Base-by-base conservation (phyloP, 2,329 filamentous ascomycete genomes). In the Neofusicoccum kwambonambiense region DNA sequence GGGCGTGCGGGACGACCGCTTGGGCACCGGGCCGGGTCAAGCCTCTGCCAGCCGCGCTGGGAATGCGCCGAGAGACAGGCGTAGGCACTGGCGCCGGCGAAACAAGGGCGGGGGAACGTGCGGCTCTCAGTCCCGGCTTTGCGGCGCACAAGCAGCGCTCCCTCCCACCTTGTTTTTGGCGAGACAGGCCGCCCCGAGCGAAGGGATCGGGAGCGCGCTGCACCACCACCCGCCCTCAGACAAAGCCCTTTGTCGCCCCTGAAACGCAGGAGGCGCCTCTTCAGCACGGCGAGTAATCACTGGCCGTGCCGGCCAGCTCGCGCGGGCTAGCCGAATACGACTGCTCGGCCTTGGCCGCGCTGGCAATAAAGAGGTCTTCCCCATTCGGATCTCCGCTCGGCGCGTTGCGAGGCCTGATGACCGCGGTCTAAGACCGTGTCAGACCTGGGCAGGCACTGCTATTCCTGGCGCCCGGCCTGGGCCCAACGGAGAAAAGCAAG, bases 341-440 rank as follows among this genome's bases (percentile, higher is more conserved):
- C 51, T 39, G 51, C 44, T 50, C 31, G 47, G 44, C 37, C 58
- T 51, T 62, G 58, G 45, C 58, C 56, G 42, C 27, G 56, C 56
- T 60, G 56, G 56, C 56, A 63, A 63, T 63, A 63, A 63, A 60
- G 56, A 60, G 31, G 41, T 60, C 56, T 60, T 60, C 56, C 56
- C 56, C 42, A 63, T 63, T 63, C 62, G 62, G 62, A 56, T 64
- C 62, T 64, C 62, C 62, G 62, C 62, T 64, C 62, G 62, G 62
- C 42, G 49, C 61, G 39, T 54, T 42, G 41, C 49, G 61, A 63
- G 61, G 61, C 61, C 49, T 63, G 61, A 54, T 63, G 61, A 63
- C 61, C 56, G 56, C n/a, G 58, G 58, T 62, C 58, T 64, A 56
- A 57, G 62, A 64, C 62, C 51, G 62, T 56, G 50, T 64, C 49